Evolutionary conservation across 805 yeast species (phyloP).

Genomic region (Cephaloascus albidus): DNA sequence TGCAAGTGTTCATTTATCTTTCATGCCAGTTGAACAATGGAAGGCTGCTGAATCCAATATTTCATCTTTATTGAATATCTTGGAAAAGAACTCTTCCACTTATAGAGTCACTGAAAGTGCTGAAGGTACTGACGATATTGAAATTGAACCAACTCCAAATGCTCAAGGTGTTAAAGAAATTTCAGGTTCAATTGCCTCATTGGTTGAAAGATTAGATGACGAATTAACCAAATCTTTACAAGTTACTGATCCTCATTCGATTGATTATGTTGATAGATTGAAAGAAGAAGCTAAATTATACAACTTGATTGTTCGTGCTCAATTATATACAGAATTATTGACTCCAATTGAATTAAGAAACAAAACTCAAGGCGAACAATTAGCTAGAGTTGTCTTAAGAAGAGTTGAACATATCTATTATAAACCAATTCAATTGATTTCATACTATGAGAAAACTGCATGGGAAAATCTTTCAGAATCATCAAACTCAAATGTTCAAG

Average conservation of each 20-base stretch:
- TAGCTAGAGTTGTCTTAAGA: conserved; percentile 68
- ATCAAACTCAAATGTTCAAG: conserved; percentile 22
- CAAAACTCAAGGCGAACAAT: conserved; percentile 41
- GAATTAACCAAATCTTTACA: conserved; percentile 86
- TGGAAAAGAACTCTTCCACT: conserved; percentile 48
- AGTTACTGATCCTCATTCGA: conserved; percentile 87
- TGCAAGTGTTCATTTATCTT: conserved; percentile 52
- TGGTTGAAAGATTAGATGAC: conserved; percentile 90
- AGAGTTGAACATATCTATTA: conserved; percentile 90
- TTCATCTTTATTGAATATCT: conserved; percentile 48
- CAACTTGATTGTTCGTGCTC: conserved; percentile 71
- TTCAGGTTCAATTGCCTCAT: conserved; percentile 76
- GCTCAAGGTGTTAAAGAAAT: conserved; percentile 59
- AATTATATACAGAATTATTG: conserved; percentile 70
- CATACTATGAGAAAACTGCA: conserved; percentile 60
- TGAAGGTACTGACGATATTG: conserved; percentile 58
- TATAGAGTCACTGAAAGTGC: conserved; percentile 78
- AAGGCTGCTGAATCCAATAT: conserved; percentile 56
- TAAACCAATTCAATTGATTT: conserved; percentile 74
- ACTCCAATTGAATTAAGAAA: conserved; percentile 30
- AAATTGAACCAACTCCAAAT: conserved; percentile 53
- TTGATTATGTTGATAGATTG: conserved; percentile 85
- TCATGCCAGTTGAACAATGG: conserved; percentile 81
- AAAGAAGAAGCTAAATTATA: conserved; percentile 79
- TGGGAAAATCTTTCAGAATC: conserved; percentile 46